Evolutionary conservation across 129 eudicot genomes (phyloP).

Genomic region (Glebionis coronaria): DNA sequence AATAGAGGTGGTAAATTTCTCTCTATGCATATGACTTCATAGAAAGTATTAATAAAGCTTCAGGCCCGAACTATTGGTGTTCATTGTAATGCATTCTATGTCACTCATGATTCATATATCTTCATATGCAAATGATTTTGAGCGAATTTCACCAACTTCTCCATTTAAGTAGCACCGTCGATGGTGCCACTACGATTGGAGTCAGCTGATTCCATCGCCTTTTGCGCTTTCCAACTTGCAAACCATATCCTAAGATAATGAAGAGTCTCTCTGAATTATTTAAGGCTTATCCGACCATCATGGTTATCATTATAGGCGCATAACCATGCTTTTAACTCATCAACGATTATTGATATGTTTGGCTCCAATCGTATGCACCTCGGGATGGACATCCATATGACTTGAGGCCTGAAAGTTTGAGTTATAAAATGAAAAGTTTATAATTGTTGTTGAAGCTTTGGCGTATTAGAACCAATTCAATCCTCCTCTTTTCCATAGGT

Average conservation of each 20-base stretch:
- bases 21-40: too few species aligned
- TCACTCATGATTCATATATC: conserved; percentile 38
- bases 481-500: too few species aligned
- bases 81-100: too few species aligned
- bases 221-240: conserved; percentile 52
- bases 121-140: conserved; percentile 50
- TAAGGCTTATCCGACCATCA: conserved; percentile 53
- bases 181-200: conserved; percentile 40
- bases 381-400: conserved; percentile 50
- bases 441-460: too few species aligned
- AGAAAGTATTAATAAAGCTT: too few species aligned
- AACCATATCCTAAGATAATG: conserved; percentile 52
- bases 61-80: too few species aligned
- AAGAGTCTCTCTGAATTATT: conserved; percentile 48
- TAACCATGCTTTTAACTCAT: conserved; percentile 60
- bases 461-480: too few species aligned
- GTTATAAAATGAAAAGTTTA: neutral
- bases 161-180: conserved; percentile 39
- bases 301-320: conserved; percentile 43
- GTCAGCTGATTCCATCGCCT: conserved; percentile 43
- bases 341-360: conserved; percentile 42
- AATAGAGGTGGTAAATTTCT: too few species aligned
- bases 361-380: conserved; percentile 41
- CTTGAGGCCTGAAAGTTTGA: neutral
- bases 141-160: conserved; percentile 44